Percentiles rank a stretch among this genome's conserved stretches.
Conservation (phyloP, 2,329 filamentous ascomycete genomes). For the Penicillium polonicum region DNA sequence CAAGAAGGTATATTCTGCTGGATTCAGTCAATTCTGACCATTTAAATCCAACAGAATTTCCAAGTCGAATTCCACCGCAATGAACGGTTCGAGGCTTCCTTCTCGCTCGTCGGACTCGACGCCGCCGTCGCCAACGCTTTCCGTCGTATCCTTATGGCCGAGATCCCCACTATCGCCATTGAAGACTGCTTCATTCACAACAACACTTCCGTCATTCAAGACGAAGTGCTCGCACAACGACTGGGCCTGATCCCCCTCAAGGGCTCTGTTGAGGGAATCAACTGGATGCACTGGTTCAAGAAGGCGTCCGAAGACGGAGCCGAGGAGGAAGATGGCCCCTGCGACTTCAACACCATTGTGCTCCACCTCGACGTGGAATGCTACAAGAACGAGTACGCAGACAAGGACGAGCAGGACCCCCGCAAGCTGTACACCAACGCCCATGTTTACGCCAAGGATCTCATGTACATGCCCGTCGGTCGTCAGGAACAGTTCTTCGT, state of each 20-base stretch:
- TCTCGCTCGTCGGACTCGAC: slow-evolving; percentile 89
- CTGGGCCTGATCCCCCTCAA: slow-evolving; percentile 88
- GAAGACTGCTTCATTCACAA: slow-evolving; percentile 91
- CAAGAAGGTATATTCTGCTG: background rate
- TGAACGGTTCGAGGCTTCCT: slow-evolving; percentile 71
- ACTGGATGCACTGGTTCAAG: slow-evolving; percentile 78
- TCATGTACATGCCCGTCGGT: slow-evolving; percentile 74
- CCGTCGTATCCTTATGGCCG: slow-evolving; percentile 89
- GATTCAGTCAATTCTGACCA: slow-evolving; percentile 4
- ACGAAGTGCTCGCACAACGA: slow-evolving; percentile 89
- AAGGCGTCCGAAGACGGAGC: slow-evolving; percentile 65
- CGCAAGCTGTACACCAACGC: slow-evolving; percentile 81
- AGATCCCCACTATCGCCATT: slow-evolving; percentile 91
- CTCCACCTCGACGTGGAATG: slow-evolving; percentile 77
- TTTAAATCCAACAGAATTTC: slow-evolving; percentile 54
- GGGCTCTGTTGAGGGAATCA: slow-evolving; percentile 72
- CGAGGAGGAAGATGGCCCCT: slow-evolving; percentile 47
- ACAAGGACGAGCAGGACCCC: slow-evolving; percentile 74
- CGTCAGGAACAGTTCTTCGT: slow-evolving; percentile 67
- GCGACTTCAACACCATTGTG: slow-evolving; percentile 84
- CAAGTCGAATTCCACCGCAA: slow-evolving; percentile 82
- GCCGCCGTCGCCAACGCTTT: slow-evolving; percentile 95
- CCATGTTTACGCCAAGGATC: slow-evolving; percentile 75
- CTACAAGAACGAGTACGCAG: slow-evolving; percentile 72
- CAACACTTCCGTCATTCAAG: slow-evolving; percentile 97